Conservation (phyloP, 1,284 basidiomycete genomes). For the Spongiforma sp. region DNA sequence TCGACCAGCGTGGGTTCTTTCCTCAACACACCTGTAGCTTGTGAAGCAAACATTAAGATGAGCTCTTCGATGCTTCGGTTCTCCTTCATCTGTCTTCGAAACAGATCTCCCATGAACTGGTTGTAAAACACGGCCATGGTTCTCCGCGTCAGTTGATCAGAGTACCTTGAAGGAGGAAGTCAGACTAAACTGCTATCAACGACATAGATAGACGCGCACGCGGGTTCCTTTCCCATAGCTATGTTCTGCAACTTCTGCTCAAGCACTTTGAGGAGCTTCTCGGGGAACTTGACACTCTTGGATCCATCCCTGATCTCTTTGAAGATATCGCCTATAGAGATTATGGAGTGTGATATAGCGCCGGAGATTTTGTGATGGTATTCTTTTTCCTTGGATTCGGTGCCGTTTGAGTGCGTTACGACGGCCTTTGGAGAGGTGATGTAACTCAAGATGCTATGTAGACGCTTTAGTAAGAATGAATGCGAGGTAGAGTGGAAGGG, state of each 20-base stretch:
- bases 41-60: constrained; percentile 94
- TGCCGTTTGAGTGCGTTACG: constrained; percentile 43
- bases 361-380: constrained; percentile 65
- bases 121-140: constrained; percentile 93
- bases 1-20: constrained; percentile 81
- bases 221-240: constrained; percentile 88
- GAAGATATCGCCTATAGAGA: constrained; percentile 85
- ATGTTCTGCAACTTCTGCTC: constrained; percentile 89
- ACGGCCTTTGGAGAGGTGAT: constrained; percentile 67
- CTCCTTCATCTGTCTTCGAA: constrained; percentile 91
- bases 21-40: constrained; percentile 83
- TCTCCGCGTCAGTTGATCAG: constrained; percentile 85
- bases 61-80: constrained; percentile 97
- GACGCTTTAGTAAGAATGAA: constrained; percentile 18
- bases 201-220: constrained; percentile 56
- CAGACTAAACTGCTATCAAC: constrained; percentile 2
- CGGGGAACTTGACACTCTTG: constrained; percentile 90
- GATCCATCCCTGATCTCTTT: constrained; percentile 75
- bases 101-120: constrained; percentile 83
- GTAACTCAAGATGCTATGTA: constrained; percentile 66
- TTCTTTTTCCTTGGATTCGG: constrained; percentile 58
- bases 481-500: constrained; percentile 8
- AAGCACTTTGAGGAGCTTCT: constrained; percentile 88
- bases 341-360: constrained; percentile 73
- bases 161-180: constrained; percentile 59